Evolutionary conservation across 1,284 basidiomycete genomes (phyloP), one percentile per base, ranked within the genome.

Genomic region (Microbotryum lychnidis-dioicae): DNA sequence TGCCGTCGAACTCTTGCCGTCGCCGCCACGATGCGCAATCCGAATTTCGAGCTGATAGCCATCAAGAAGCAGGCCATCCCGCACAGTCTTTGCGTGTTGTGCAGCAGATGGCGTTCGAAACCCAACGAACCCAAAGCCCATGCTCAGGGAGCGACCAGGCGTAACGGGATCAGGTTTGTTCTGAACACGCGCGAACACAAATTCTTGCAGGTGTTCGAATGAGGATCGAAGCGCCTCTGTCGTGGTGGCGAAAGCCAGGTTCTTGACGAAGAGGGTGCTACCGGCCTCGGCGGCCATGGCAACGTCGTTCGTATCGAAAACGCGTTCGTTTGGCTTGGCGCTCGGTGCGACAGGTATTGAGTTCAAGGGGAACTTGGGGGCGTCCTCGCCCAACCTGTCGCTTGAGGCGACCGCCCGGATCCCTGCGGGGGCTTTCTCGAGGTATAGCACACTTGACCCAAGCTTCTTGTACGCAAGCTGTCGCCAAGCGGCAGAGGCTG

Each of bases 101-200:
- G 94, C 93, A 6, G 80, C 82, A 27, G 87, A 86, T 1, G 76
- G 76, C 33, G 84, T 85, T 73, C 83, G 84, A 79, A 97, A 97
- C 4, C 93, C 94, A 42, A 96, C 83, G 72, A 98, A 98, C 0
- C 92, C 94, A 74, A 93, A 97, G 0, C 93, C 92, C 91, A 96
- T 93, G 72, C 88, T 91, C 48, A 94, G 77, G 50, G 82, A 79
- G 20, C 77, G 73, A 0, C 68, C 72, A 1, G 83, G 80, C 8
- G 82, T 79, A 70, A 88, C 90, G 0, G 89, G 86, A 75, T 94
- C 89, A 0, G 87, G 83, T 73, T 96, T 97, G 54, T 85, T 94
- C 77, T 97, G 91, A 10, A 97, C 83, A 6, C 90, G 85, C 7
- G 91, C 89, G 73, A 96, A 97, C 0, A 83, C 80, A 75, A 91